Evolutionary conservation across 2,329 filamentous ascomycete genomes (phyloP).

Genomic region (Rhytidhysteron rufulum): DNA sequence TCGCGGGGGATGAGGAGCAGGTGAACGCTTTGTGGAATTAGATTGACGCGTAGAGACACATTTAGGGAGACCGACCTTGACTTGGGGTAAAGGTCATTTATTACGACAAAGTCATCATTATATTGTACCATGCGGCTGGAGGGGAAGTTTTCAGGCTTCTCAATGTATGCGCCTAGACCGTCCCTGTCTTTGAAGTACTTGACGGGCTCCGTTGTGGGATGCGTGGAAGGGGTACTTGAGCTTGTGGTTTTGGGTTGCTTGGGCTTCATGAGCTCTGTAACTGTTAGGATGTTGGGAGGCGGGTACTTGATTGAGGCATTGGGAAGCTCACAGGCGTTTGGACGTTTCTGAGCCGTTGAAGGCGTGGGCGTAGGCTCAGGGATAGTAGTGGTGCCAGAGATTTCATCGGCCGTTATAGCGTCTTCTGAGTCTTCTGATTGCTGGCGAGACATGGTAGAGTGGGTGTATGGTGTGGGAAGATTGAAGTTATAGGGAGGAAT

Average conservation of each 20-base stretch:
- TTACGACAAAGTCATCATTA: constrained; percentile 67
- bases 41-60: neutral
- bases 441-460: constrained; percentile 9
- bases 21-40: constrained; percentile 60
- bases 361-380: constrained; percentile 4
- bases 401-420: constrained; percentile 19
- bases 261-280: constrained; percentile 45
- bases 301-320: too few species aligned
- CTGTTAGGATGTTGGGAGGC: constrained; percentile 19
- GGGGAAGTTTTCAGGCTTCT: constrained; percentile 58
- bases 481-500: too few species aligned
- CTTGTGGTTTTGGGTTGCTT: constrained; percentile 32
- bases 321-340: constrained; percentile 36
- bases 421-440: constrained; percentile 10
- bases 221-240: constrained; percentile 10
- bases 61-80: constrained; percentile 27
- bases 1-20: constrained; percentile 82
- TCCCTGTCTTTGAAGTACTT: constrained; percentile 50
- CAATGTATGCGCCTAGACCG: constrained; percentile 64
- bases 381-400: constrained; percentile 11
- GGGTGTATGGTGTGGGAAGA: too few species aligned
- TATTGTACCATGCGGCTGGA: constrained; percentile 60
- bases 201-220: constrained; percentile 16
- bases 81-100: constrained; percentile 85
- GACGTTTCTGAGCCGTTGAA: constrained; percentile 17